Evolutionary conservation across 305 asterid species (phyloP), one percentile per base, ranked within the genome.

Genomic region (Solanum hybrid): DNA sequence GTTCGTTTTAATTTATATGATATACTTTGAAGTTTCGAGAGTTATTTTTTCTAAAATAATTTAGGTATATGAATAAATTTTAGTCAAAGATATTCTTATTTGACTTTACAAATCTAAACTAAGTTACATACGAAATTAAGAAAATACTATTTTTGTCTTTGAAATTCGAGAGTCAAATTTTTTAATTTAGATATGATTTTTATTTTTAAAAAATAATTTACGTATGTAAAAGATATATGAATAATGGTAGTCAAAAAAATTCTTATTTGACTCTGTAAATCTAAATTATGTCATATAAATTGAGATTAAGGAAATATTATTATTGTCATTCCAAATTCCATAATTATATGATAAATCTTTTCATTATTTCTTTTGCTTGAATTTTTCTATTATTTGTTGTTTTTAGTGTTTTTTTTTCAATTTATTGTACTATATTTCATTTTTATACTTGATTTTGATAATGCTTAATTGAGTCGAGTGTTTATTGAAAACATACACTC

Each of bases 11-110:
- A 60, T 60, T 60, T 60, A 60, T 60, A 22, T 60, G 69, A 29
- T 29, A 56, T 56, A 51, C 4, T 51, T 51, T 15, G 0, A 51
- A 51, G 66, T 56, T 56, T 3, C 0, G 4, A 56, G 4, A 56
- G 24, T 17, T 7, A 17, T 6, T 1, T 51, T 56, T 60, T 19
- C 24, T 19, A 60, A 19, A 60, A 60, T 7, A 19, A 60, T 19
- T 19, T 60, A 60, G 2, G 12, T 4, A 64, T 22, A 64, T 22
- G 6, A 64, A 64, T 64, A 64, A 19, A 64, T 8, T 22, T 8
- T 0, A 64, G 0, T 64, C 13, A 8, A 64, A 8, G 2, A 64
- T 22, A 19, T 22, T 22, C 2, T 64, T 64, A 60, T 60, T 60
- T 60, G 5, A 51, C 8, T 51, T 6, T 15, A 51, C 4, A 5